Conservation (phyloP, 306 rosid genomes). For the apple (Malus domestica) region DNA sequence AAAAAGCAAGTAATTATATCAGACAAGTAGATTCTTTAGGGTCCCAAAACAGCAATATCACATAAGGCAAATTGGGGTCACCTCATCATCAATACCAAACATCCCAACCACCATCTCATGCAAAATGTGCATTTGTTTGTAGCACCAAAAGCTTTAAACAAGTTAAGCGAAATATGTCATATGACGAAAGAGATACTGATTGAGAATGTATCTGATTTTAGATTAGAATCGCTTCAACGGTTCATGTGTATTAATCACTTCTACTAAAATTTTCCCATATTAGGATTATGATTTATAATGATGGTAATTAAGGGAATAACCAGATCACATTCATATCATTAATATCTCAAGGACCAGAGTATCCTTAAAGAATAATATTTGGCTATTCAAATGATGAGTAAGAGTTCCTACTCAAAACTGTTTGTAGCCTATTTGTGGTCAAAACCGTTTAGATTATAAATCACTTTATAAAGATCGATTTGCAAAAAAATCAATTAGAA, state of each 20-base stretch:
- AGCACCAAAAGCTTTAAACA: not conserved
- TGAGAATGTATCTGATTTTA: too few species aligned
- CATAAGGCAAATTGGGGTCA: not conserved
- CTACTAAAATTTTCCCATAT: not conserved
- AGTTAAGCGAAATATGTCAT: not conserved
- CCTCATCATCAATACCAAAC: not conserved
- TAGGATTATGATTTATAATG: not conserved
- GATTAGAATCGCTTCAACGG: too few species aligned
- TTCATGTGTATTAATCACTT: not conserved
- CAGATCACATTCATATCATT: not conserved
- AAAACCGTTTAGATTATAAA: too few species aligned
- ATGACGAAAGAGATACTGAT: too few species aligned
- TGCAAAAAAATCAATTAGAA: too few species aligned
- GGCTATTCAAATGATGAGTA: too few species aligned
- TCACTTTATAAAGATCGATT: too few species aligned
- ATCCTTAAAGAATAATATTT: too few species aligned
- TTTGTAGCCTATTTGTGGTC: too few species aligned
- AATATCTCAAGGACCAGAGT: not conserved
- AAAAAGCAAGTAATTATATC: conserved; percentile 8
- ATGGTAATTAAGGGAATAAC: not conserved
- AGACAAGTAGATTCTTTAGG: not conserved
- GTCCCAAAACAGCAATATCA: not conserved
- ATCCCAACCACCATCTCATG: not conserved
- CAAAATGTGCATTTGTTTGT: not conserved
- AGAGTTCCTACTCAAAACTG: too few species aligned